Evolutionary conservation across 345 rosid species (phyloP).

Genomic region (Clarkia xantiana): DNA sequence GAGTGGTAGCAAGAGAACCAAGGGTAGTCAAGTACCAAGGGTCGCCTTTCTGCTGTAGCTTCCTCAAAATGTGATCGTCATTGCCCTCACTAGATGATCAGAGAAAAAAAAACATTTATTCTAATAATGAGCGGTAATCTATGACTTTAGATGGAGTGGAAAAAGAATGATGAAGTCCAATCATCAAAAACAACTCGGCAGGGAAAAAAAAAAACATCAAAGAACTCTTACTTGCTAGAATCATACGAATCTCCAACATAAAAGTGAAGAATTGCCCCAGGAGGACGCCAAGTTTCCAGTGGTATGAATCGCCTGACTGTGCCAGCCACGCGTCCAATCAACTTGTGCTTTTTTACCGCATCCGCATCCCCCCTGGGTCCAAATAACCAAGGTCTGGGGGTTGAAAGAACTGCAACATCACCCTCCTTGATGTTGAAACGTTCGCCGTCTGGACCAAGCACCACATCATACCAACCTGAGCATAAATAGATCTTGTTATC

Average conservation of each 20-base stretch:
- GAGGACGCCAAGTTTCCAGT: constrained; percentile 81
- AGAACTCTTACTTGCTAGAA: constrained; percentile 37
- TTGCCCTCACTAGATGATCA: constrained; percentile 39
- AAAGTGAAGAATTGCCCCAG: constrained; percentile 94
- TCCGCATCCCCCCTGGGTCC: constrained; percentile 41
- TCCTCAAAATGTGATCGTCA: constrained; percentile 78
- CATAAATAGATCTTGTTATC: constrained; percentile 10
- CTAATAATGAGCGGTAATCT: not conserved
- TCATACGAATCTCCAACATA: constrained; percentile 79
- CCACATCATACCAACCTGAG: constrained; percentile 91
- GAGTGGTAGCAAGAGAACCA: constrained; percentile 98
- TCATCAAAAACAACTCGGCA: not conserved
- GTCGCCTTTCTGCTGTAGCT: constrained; percentile 61
- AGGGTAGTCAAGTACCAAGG: constrained; percentile 93
- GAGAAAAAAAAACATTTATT: not conserved
- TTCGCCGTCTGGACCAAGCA: constrained; percentile 53
- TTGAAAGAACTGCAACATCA: constrained; percentile 87
- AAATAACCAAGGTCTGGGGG: constrained; percentile 64
- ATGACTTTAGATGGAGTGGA: not conserved
- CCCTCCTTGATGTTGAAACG: constrained; percentile 96
- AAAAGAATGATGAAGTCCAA: not conserved
- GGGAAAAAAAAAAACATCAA: too few species aligned
- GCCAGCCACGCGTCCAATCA: constrained; percentile 75
- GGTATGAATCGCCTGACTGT: constrained; percentile 86
- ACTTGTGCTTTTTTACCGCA: constrained; percentile 55